Percentiles rank a stretch among this genome's conserved stretches.
These are phyloP conservation scores for Prunus padus DNA, from an alignment of 306 rosid species.

Conservation along the genomic window DNA sequence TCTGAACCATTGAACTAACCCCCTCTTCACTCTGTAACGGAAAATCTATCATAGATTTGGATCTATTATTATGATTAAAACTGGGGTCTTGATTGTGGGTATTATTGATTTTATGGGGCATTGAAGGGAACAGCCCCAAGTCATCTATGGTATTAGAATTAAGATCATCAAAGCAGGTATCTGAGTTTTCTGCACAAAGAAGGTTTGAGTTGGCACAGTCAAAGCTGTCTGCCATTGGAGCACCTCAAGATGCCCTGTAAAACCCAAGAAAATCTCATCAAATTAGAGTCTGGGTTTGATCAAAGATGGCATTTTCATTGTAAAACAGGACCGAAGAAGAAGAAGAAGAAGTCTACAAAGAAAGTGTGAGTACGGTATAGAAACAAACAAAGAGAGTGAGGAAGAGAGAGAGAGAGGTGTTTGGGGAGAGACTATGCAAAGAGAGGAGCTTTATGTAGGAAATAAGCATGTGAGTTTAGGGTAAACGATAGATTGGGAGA, in stretches of 20 bases:
- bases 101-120: constrained; percentile 30
- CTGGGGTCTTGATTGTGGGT: constrained; percentile 24
- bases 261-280: constrained; percentile 46
- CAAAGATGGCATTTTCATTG: constrained; percentile 24
- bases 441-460: constrained; percentile 48
- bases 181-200: constrained; percentile 43
- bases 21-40: constrained; percentile 46
- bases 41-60: constrained; percentile 33
- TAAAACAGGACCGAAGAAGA: constrained; percentile 30
- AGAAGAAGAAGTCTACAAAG: constrained; percentile 3
- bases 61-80: constrained; percentile 29
- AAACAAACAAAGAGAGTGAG: constrained; percentile 15
- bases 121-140: constrained; percentile 35
- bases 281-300: constrained; percentile 30
- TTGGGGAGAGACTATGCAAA: constrained; percentile 17
- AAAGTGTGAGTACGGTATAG: constrained; percentile 1
- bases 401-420: background rate
- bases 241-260: constrained; percentile 23
- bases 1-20: constrained; percentile 45
- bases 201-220: constrained; percentile 45
- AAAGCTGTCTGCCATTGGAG: constrained; percentile 51
- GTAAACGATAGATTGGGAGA: constrained; percentile 26
- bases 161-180: constrained; percentile 43
- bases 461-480: constrained; percentile 47
- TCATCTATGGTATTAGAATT: constrained; percentile 39